A percentile compares a stretch with the other conserved stretches of the same genome.
phyloP scores from a whole-genome alignment of 345 rosid species.

The Theobroma cacao region DNA sequence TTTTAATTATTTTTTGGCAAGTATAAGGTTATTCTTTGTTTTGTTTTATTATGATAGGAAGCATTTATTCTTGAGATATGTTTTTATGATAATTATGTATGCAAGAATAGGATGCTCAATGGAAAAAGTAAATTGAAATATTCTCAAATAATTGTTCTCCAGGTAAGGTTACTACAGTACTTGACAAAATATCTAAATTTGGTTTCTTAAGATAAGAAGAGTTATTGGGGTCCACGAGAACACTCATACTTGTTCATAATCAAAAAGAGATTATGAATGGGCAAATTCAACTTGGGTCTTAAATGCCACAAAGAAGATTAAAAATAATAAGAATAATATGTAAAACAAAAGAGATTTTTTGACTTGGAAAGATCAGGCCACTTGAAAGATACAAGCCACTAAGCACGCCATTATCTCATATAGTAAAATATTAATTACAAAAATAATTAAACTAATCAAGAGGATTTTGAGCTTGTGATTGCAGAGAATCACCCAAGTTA shows the following conservation, averaged over 20 bases:
- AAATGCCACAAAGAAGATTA: slow-evolving; percentile 4
- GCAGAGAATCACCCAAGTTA: background rate
- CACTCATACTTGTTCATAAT: background rate
- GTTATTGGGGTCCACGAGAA: background rate
- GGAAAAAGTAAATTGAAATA: background rate
- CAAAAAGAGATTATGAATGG: slow-evolving; percentile 3
- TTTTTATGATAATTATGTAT: background rate
- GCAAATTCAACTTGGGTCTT: slow-evolving; percentile 15
- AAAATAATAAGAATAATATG: background rate
- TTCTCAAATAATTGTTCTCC: background rate
- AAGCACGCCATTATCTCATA: slow-evolving; percentile 5
- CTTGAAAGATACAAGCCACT: background rate
- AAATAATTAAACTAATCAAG: background rate
- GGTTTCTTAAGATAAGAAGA: background rate
- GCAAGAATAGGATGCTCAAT: slow-evolving; percentile 6
- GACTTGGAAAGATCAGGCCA: background rate
- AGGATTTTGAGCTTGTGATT: background rate
- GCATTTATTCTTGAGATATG: slow-evolving; percentile 3
- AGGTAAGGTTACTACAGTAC: background rate
- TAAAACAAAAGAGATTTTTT: background rate
- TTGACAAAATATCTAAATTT: slow-evolving; percentile 1
- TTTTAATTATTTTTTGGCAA: background rate
- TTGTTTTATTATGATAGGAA: background rate
- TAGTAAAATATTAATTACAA: background rate
- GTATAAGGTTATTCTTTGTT: background rate